Percentiles rank a stretch among this genome's conserved stretches.
phyloP scores from a whole-genome alignment of 768 basidiomycete genomes.

The Tricholoma furcatifolium region DNA sequence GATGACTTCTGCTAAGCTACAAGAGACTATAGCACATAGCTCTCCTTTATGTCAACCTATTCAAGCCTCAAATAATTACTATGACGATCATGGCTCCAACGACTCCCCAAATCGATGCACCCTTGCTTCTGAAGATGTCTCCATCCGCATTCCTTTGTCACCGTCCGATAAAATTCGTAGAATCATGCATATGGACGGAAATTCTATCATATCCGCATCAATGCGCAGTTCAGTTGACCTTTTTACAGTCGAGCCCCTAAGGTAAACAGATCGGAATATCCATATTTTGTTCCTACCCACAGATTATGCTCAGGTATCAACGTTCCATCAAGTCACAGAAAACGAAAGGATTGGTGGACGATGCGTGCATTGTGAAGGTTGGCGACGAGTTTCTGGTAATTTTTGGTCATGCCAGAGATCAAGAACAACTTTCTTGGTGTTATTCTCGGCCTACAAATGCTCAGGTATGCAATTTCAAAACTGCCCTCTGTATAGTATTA shows the following conservation, averaged over 20 bases:
- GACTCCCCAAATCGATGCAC: neutral
- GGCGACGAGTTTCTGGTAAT: slow-evolving; percentile 25
- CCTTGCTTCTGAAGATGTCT: slow-evolving; percentile 12
- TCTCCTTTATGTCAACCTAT: no score
- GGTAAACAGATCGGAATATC: slow-evolving; percentile 9
- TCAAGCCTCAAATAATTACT: neutral
- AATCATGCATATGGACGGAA: slow-evolving; percentile 22
- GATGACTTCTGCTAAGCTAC: no score
- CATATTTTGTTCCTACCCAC: neutral
- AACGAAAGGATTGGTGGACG: slow-evolving; percentile 36
- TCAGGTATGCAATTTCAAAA: slow-evolving; percentile 20
- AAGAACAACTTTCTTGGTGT: slow-evolving; percentile 28
- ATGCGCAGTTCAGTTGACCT: slow-evolving; percentile 37
- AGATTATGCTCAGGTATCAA: slow-evolving; percentile 17
- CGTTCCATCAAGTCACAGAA: slow-evolving; percentile 13
- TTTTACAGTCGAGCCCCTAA: slow-evolving; percentile 22
- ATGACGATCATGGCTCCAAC: neutral
- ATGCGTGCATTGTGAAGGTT: slow-evolving; percentile 35
- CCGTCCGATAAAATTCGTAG: slow-evolving; percentile 40
- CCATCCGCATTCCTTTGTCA: slow-evolving; percentile 16
- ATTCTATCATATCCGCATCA: slow-evolving; percentile 29
- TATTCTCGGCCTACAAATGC: slow-evolving; percentile 16
- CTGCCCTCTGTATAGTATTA: neutral
- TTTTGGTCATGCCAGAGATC: slow-evolving; percentile 39
- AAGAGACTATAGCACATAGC: no score